A percentile compares a stretch with the other conserved stretches of the same genome.
Evolutionary conservation across 1,139 yeast species (phyloP).

Genomic region (Suhomyces taliae): DNA sequence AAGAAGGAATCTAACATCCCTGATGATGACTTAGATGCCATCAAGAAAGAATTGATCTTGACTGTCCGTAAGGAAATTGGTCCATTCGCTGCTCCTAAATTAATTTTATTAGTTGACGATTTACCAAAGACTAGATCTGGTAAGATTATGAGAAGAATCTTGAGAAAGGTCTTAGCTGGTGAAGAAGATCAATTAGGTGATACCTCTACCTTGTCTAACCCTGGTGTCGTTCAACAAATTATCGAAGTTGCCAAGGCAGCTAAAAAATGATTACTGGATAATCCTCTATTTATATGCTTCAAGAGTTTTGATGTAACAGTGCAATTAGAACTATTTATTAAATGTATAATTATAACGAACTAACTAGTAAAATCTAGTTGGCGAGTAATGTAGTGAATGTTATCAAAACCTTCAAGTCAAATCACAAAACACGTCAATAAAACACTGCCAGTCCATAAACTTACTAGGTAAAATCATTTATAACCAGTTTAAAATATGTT

Average conservation of each 20-base stretch:
- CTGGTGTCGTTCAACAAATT: slow-evolving; percentile 64
- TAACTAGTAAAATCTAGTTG: too few relatives aligned
- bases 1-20: slow-evolving; percentile 42
- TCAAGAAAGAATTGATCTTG: slow-evolving; percentile 66
- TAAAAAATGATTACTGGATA: slow-evolving; percentile 7
- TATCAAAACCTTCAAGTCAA: too few relatives aligned
- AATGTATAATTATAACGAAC: too few relatives aligned
- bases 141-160: slow-evolving; percentile 80
- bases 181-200: slow-evolving; percentile 81
- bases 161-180: slow-evolving; percentile 74
- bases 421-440: too few relatives aligned
- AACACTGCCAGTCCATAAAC: too few relatives aligned
- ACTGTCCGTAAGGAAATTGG: slow-evolving; percentile 81
- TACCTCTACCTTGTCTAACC: slow-evolving; percentile 74
- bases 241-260: slow-evolving; percentile 55
- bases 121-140: slow-evolving; percentile 85
- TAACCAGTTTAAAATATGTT: too few relatives aligned
- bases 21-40: slow-evolving; percentile 49
- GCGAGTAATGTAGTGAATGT: too few relatives aligned
- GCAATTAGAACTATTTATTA: background rate
- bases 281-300: slow-evolving; percentile 5
- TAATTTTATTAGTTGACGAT: slow-evolving; percentile 69
- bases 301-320: background rate
- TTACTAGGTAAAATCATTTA: too few relatives aligned
- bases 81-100: slow-evolving; percentile 81